Percentiles rank a stretch among this genome's conserved stretches.
Evolutionary conservation across 441 rosid species (phyloP).

Genomic region (Croton laevigatus): DNA sequence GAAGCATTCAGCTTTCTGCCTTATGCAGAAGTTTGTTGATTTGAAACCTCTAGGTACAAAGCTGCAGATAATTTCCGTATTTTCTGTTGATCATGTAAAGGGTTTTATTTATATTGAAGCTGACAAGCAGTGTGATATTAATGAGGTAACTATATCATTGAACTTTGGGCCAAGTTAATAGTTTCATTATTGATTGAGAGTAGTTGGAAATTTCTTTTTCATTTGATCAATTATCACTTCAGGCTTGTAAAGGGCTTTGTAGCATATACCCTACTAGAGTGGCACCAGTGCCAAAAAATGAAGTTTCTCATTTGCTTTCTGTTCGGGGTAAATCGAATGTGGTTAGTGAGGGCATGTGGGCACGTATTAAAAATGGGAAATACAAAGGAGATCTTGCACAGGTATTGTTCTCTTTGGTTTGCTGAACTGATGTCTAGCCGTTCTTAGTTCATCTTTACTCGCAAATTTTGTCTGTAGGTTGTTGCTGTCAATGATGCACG

Average conservation of each 20-base stretch:
- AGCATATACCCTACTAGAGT: constrained; percentile 65
- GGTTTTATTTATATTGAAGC: constrained; percentile 85
- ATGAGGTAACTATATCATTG: constrained; percentile 49
- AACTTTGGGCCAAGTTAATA: not conserved
- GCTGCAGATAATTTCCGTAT: constrained; percentile 66
- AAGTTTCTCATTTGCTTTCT: constrained; percentile 58
- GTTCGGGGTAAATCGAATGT: constrained; percentile 49
- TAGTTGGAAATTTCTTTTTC: not conserved
- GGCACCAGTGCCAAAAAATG: constrained; percentile 54
- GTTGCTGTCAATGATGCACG: constrained; percentile 66
- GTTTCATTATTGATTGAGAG: not conserved
- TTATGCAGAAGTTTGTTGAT: constrained; percentile 90
- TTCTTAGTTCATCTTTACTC: constrained; percentile 12
- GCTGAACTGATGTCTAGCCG: constrained; percentile 9
- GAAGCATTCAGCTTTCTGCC: constrained; percentile 73
- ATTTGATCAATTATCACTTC: constrained; percentile 16
- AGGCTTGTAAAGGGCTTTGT: constrained; percentile 77
- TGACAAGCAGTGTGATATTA: constrained; percentile 58
- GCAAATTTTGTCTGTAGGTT: constrained; percentile 46
- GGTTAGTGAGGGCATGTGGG: constrained; percentile 72
- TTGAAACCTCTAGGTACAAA: constrained; percentile 56
- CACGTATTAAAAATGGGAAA: constrained; percentile 80
- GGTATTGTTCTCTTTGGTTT: constrained; percentile 35
- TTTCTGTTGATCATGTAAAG: constrained; percentile 69
- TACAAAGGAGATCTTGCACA: constrained; percentile 93